Evolutionary conservation across 495 filamentous ascomycete genomes (phyloP).

Genomic region (Sphaerosporella brunnea): DNA sequence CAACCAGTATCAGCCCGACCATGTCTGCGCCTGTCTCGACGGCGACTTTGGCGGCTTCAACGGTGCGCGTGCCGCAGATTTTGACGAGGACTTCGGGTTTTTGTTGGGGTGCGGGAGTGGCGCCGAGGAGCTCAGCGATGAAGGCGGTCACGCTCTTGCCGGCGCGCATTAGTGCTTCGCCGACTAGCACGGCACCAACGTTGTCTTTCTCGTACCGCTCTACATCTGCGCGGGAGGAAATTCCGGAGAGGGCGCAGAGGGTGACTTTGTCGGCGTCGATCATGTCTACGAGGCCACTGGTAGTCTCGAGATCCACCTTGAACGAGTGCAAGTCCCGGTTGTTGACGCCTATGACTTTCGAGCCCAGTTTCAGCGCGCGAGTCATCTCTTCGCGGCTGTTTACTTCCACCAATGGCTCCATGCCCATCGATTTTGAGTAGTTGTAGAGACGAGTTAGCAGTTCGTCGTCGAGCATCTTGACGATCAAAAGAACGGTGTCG

Average conservation of each 20-base stretch:
- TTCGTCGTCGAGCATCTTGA: slow-evolving; percentile 81
- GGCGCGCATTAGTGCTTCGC: slow-evolving; percentile 90
- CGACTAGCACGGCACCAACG: slow-evolving; percentile 83
- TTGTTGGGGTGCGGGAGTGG: slow-evolving; percentile 22
- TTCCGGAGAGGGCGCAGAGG: slow-evolving; percentile 87
- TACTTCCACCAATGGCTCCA: slow-evolving; percentile 96
- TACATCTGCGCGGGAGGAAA: slow-evolving; percentile 79
- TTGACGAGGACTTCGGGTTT: slow-evolving; percentile 48
- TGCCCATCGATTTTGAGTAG: slow-evolving; percentile 77
- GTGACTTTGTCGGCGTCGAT: slow-evolving; percentile 64
- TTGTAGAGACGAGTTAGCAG: slow-evolving; percentile 64
- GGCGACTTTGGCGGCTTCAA: slow-evolving; percentile 62
- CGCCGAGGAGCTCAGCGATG: slow-evolving; percentile 58
- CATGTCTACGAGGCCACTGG: slow-evolving; percentile 70
- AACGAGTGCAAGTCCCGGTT: slow-evolving; percentile 92
- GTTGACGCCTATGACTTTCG: slow-evolving; percentile 95
- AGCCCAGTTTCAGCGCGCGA: slow-evolving; percentile 64
- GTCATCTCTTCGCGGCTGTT: slow-evolving; percentile 88
- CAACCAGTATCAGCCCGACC: slow-evolving; percentile 79
- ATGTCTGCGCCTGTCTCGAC: slow-evolving; percentile 80
- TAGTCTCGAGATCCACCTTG: slow-evolving; percentile 89
- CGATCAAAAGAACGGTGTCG: slow-evolving; percentile 88
- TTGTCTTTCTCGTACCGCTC: slow-evolving; percentile 71
- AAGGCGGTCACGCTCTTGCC: slow-evolving; percentile 53
- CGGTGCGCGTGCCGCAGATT: slow-evolving; percentile 82